Base-by-base conservation (phyloP, 2,329 filamentous ascomycete species). In the Periconia sp. region DNA sequence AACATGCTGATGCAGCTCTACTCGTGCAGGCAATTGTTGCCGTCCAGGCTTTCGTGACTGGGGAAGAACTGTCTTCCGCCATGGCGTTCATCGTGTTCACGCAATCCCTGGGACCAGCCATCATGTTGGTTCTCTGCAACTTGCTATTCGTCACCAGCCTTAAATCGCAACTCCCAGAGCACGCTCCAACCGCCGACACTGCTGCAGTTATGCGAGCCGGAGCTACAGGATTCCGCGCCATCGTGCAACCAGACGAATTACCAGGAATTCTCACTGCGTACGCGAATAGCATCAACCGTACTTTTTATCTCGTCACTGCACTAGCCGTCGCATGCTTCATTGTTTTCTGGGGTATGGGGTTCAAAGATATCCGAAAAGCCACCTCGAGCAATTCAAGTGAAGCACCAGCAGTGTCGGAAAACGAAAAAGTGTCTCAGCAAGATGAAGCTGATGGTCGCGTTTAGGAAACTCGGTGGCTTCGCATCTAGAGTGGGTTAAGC, bases 231-330 rank as follows among this genome's bases (percentile, higher is more conserved):
- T 73, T 81, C 37, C 63, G 71, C 11, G 50, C 55, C 0, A 57
- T 74, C 19, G 68, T 81, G 0, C 3, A 5, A 5, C 41, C 60
- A 1, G 20, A 57, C 2, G 62, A 74, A 40, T 53, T 81, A 0
- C 54, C 60, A 0, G 69, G 66, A 9, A 76, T 79, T 1, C 52
- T 80, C 3, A 41, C 58, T 9, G 75, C 78, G 1, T 82, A 82
- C 53, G 63, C 71, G 1, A 67, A 70, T 17, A 72, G 71, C 31
- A 55, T 80, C 17, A 65, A 72, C 47, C 56, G 60, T 1, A 67
- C 74, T 0, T 79, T 79, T 46, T 80, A 77, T 55, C 50, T 80
- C 19, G 66, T 70, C 6, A 65, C 71, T 1, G 74, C 66, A 6
- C 35, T 54, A 33, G 52, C 49, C 7, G 14, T 41, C n/a, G 15